These are phyloP conservation scores for Cryomyces antarcticus DNA, from an alignment of 495 filamentous ascomycete species.

Conservation along the genomic window DNA sequence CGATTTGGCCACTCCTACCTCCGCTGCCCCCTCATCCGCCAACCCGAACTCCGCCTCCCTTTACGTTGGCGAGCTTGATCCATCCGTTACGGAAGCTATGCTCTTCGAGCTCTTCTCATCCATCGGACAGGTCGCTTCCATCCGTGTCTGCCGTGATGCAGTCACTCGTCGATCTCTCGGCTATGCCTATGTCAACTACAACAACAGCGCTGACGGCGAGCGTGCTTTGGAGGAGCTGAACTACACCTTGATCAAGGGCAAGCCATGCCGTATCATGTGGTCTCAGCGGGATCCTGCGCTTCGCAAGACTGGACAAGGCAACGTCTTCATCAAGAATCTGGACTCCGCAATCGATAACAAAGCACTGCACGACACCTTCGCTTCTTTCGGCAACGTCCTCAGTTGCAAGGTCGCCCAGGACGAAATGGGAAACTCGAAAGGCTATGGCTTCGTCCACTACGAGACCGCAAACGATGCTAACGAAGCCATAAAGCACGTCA, in stretches of 20 bases:
- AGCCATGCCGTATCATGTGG: constrained; percentile 99
- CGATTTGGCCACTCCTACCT: constrained; percentile 47
- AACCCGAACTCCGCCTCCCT: constrained; percentile 89
- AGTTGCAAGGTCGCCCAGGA: constrained; percentile 99
- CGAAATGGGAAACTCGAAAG: constrained; percentile 87
- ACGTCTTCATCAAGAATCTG: constrained; percentile 99
- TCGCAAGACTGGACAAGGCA: constrained; percentile 97
- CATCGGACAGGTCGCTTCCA: constrained; percentile 96
- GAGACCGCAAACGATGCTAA: constrained; percentile 95
- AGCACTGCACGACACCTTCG: constrained; percentile 98
- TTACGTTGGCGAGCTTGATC: constrained; percentile 96
- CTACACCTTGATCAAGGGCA: constrained; percentile 98
- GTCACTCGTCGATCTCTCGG: constrained; percentile 97
- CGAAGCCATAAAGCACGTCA: constrained; percentile 97
- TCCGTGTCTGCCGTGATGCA: constrained; percentile 97
- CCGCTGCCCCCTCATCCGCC: constrained; percentile 44
- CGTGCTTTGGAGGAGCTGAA: constrained; percentile 97
- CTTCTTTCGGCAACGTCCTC: constrained; percentile 96
- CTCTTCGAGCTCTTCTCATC: constrained; percentile 99
- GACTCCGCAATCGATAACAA: constrained; percentile 99
- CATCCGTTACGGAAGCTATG: constrained; percentile 97
- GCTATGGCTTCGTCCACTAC: constrained; percentile 99
- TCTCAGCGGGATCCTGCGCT: constrained; percentile 97
- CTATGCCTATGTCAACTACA: constrained; percentile 99
- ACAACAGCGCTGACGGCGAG: constrained; percentile 88